Percentiles rank a stretch among this genome's conserved stretches.
Conservation (phyloP, 1,284 basidiomycete species). For the Cutaneotrichosporon arboriforme region DNA sequence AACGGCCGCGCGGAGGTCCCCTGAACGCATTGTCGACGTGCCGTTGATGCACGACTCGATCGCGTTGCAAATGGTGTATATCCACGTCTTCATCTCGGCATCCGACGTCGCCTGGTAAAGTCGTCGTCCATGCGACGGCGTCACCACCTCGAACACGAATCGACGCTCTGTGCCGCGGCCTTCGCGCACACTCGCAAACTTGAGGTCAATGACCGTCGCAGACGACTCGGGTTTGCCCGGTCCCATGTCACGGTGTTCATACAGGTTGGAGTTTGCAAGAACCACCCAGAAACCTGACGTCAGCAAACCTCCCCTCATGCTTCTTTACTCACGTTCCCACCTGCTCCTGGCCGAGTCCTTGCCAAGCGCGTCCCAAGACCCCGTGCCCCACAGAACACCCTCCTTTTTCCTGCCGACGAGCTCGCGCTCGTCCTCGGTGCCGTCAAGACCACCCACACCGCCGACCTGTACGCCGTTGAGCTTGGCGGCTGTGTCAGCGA, state of each 20-base stretch:
- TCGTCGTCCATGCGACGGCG: conserved; percentile 48
- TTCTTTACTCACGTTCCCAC: conserved; percentile 46
- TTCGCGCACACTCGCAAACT: conserved; percentile 47
- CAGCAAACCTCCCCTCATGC: background rate
- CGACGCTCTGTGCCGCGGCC: conserved; percentile 46
- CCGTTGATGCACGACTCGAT: conserved; percentile 54
- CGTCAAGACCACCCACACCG: conserved; percentile 34
- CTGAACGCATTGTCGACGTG: conserved; percentile 47
- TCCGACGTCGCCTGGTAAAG: conserved; percentile 53
- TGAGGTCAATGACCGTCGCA: conserved; percentile 45
- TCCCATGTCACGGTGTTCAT: conserved; percentile 45
- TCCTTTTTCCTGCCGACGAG: conserved; percentile 45
- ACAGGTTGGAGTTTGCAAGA: conserved; percentile 44
- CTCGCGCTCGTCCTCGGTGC: conserved; percentile 41
- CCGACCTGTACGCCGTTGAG: conserved; percentile 22
- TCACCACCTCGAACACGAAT: conserved; percentile 53
- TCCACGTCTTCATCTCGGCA: conserved; percentile 51
- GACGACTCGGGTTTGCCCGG: conserved; percentile 30
- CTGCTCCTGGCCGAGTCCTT: conserved; percentile 32
- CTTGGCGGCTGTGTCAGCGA: conserved; percentile 18
- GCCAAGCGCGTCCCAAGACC: conserved; percentile 44
- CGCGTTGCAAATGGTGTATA: conserved; percentile 52
- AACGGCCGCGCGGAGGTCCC: conserved; percentile 23
- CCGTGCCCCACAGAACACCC: conserved; percentile 46
- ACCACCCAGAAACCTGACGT: conserved; percentile 45